Evolutionary conservation across 2,329 filamentous ascomycete genomes (phyloP).

Genomic region (Paecilomyces sp.): DNA sequence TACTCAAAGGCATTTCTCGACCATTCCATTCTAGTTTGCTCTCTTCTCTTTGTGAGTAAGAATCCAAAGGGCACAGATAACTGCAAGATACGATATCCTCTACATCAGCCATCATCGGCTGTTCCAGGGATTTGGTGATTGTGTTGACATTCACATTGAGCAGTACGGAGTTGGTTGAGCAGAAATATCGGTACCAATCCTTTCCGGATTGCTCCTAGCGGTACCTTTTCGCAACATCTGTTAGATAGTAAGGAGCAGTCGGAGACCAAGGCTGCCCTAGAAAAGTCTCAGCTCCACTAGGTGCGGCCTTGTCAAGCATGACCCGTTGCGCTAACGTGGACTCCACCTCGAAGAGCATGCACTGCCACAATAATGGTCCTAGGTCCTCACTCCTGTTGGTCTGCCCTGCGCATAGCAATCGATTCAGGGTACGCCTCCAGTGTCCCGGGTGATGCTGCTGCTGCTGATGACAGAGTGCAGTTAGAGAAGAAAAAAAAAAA

Average conservation of each 20-base stretch:
- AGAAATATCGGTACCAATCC: background rate
- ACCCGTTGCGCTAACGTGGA: background rate
- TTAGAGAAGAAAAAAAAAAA: background rate
- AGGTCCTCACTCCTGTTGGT: background rate
- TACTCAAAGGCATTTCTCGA: background rate
- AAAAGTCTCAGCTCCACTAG: conserved; percentile 8
- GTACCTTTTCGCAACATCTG: background rate
- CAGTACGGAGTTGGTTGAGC: background rate
- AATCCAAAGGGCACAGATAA: too few species aligned
- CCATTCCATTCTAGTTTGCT: background rate
- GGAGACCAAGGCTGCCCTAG: conserved; percentile 1
- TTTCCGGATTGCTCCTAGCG: background rate
- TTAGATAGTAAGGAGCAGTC: background rate
- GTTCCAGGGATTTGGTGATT: background rate
- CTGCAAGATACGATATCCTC: background rate
- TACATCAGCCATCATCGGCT: background rate
- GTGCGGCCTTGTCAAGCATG: conserved; percentile 9
- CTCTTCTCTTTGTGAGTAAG: background rate
- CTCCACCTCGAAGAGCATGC: conserved; percentile 20
- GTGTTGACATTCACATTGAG: background rate
- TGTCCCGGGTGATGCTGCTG: background rate
- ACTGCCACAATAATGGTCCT: conserved; percentile 20
- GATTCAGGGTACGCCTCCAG: background rate
- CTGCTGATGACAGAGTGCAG: background rate
- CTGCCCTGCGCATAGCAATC: background rate